These are phyloP conservation scores for Maudiozyma barnettii DNA, from an alignment of 805 yeast genomes.

Conservation along the genomic window DNA sequence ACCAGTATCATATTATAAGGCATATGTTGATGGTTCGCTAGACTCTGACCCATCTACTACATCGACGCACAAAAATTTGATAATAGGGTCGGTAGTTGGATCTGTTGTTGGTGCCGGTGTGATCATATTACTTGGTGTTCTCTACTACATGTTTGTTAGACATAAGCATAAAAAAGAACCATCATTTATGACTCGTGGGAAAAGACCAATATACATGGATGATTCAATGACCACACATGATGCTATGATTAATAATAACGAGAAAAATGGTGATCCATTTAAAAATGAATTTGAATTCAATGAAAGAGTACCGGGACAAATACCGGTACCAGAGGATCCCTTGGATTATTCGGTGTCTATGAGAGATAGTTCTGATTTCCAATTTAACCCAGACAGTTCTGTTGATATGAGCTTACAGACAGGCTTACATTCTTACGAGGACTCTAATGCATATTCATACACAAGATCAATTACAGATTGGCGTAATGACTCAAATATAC, in stretches of 20 bases:
- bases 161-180: background rate
- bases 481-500: background rate
- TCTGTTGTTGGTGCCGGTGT: background rate
- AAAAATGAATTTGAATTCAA: conserved; percentile 3
- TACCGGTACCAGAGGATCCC: background rate
- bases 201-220: background rate
- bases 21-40: conserved; percentile 2
- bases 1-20: conserved; percentile 3
- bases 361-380: background rate
- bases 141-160: background rate
- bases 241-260: background rate
- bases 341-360: background rate
- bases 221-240: background rate
- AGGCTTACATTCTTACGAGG: background rate
- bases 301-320: background rate
- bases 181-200: background rate
- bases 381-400: background rate
- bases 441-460: background rate
- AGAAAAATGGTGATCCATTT: conserved; percentile 3
- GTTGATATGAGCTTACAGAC: background rate
- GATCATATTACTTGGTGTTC: background rate
- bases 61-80: background rate
- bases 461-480: background rate
- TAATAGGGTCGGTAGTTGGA: conserved; percentile 4
- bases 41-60: background rate